Base-by-base conservation (phyloP, 1,284 basidiomycete species). In the Somion occarium region DNA sequence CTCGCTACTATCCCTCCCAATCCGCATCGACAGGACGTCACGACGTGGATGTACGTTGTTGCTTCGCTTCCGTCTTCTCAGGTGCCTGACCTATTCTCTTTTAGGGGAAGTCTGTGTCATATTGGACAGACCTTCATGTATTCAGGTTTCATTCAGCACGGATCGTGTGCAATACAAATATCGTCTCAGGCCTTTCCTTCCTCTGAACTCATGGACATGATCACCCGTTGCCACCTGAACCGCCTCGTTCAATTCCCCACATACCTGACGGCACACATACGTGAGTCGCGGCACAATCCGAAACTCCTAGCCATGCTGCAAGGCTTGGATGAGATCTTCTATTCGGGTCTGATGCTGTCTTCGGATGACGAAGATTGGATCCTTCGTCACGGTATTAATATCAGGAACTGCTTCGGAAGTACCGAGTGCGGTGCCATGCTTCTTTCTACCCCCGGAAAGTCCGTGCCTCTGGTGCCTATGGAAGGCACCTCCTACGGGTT, bases 341-440 rank as follows among this genome's bases (percentile, higher is more conserved):
- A 81, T 59, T 78, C 75, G 39, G 85, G 85, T 18, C 67, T 87
- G 59, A 72, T 80, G 43, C 70, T 88, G 39, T 69, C 74, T 5
- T 71, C 69, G 20, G 85, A 87, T 57, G 83, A 85, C 39, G 83
- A 87, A 63, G 75, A 79, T 44, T 88, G 79, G 73, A 82, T 80
- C 23, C 72, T 74, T 57, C 69, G 69, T 52, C 77, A 79, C 53
- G 75, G 76, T 38, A 74, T 88, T 56, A 80, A 72, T 57, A 60
- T 88, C 50, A 73, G 71, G 78, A 86, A 86, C 63, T 73, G 84
- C 26, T 88, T 86, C 61, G 85, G 85, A 20, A 85, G 78, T 65
- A 88, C 85, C 3, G 86, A 88, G 69, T 77, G 80, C 55, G 82
- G 83, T 44, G 80, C 77, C 2, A 83, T 83, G 73, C 71, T 88